Percentiles rank a stretch among this genome's conserved stretches.
These are phyloP conservation scores for Colletotrichum sublineola DNA, from an alignment of 2,329 filamentous ascomycete genomes.

Conservation along the genomic window DNA sequence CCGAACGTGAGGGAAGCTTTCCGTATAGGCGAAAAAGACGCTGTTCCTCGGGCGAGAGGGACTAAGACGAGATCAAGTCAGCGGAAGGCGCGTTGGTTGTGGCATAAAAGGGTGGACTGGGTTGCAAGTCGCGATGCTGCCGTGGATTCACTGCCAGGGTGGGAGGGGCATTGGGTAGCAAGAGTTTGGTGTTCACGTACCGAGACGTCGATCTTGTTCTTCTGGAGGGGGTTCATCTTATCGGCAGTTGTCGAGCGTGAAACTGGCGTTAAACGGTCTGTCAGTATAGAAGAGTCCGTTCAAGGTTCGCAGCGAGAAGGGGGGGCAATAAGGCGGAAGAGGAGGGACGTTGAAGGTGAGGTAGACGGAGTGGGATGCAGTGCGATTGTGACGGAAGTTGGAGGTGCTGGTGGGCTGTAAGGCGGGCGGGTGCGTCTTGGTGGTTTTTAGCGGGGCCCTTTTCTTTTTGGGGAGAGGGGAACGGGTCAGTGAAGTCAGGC, in stretches of 20 bases:
- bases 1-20: slow-evolving; percentile 96
- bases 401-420: slow-evolving; percentile 39
- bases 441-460: slow-evolving; percentile 40
- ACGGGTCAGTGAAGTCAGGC: slow-evolving; percentile 33
- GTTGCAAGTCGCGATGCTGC: slow-evolving; percentile 20
- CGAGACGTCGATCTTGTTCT: slow-evolving; percentile 97
- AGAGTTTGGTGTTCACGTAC: slow-evolving; percentile 67
- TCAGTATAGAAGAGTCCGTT: not conserved
- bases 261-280: not conserved
- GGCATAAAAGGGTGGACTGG: not conserved
- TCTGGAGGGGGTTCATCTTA: slow-evolving; percentile 94
- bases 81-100: slow-evolving; percentile 33
- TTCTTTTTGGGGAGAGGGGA: slow-evolving; percentile 34
- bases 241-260: not conserved
- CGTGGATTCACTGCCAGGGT: slow-evolving; percentile 19
- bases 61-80: slow-evolving; percentile 64
- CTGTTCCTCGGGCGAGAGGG: slow-evolving; percentile 93
- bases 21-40: slow-evolving; percentile 97
- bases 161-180: slow-evolving; percentile 37
- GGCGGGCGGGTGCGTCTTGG: slow-evolving; percentile 36
- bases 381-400: slow-evolving; percentile 38
- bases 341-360: slow-evolving; percentile 27
- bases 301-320: slow-evolving; percentile 2
- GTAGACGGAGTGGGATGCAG: slow-evolving; percentile 33
- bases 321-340: slow-evolving; percentile 18